Evolutionary conservation across 768 basidiomycete genomes (phyloP).

Genomic region (Suillus alpinus): DNA sequence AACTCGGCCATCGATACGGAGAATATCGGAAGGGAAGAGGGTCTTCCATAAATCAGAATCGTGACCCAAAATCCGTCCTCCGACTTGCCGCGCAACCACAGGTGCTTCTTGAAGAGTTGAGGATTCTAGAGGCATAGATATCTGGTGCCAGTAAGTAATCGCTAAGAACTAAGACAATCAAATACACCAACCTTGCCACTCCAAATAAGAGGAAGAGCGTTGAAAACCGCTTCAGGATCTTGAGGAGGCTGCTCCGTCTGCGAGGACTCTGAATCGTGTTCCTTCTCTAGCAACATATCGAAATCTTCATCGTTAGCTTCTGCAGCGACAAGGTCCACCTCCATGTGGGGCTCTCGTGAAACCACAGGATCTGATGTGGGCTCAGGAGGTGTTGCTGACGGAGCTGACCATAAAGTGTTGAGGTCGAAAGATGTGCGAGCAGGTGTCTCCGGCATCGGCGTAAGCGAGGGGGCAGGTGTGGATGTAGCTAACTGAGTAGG

Average conservation of each 20-base stretch:
- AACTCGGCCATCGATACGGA: slow-evolving; percentile 84
- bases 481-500: slow-evolving; percentile 19
- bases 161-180: background rate
- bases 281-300: slow-evolving; percentile 79
- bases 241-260: slow-evolving; percentile 30
- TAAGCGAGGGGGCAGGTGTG: slow-evolving; percentile 20
- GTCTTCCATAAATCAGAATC: slow-evolving; percentile 70
- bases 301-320: slow-evolving; percentile 78
- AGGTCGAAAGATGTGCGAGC: slow-evolving; percentile 65
- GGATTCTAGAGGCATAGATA: slow-evolving; percentile 79
- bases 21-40: slow-evolving; percentile 66
- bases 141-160: slow-evolving; percentile 38
- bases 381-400: slow-evolving; percentile 32
- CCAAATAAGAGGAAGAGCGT: slow-evolving; percentile 67
- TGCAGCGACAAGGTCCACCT: slow-evolving; percentile 32
- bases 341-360: slow-evolving; percentile 36
- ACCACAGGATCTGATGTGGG: slow-evolving; percentile 19
- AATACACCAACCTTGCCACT: slow-evolving; percentile 57
- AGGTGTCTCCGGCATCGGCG: slow-evolving; percentile 41
- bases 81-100: slow-evolving; percentile 75
- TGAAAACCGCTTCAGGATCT: slow-evolving; percentile 48
- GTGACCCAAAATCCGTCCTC: slow-evolving; percentile 58
- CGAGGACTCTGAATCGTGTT: slow-evolving; percentile 34
- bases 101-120: slow-evolving; percentile 62
- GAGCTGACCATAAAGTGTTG: slow-evolving; percentile 65